A percentile compares a stretch with the other conserved stretches of the same genome.
Conservation (phyloP, 805 yeast species). For the Hanseniaspora pseudoguilliermondii region DNA sequence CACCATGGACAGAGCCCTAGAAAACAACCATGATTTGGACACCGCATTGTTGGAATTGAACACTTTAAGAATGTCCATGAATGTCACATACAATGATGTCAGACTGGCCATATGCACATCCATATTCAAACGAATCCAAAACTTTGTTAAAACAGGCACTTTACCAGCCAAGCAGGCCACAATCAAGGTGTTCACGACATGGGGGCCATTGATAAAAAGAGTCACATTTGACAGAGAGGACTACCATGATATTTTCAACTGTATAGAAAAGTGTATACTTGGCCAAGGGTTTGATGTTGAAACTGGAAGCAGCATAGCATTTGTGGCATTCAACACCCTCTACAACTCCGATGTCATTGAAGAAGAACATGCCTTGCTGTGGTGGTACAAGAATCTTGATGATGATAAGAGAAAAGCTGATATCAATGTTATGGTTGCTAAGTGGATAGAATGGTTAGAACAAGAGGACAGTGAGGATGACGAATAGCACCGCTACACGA, state of each 20-base stretch:
- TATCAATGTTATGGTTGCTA: slow-evolving; percentile 46
- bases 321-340: slow-evolving; percentile 40
- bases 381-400: slow-evolving; percentile 53
- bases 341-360: slow-evolving; percentile 75
- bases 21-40: slow-evolving; percentile 82
- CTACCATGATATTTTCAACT: slow-evolving; percentile 52
- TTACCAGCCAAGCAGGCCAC: slow-evolving; percentile 66
- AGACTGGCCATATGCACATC: slow-evolving; percentile 70
- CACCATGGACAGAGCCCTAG: slow-evolving; percentile 82
- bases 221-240: slow-evolving; percentile 76
- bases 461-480: slow-evolving; percentile 64
- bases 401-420: slow-evolving; percentile 33
- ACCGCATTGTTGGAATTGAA: slow-evolving; percentile 86
- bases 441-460: slow-evolving; percentile 78
- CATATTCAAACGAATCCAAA: slow-evolving; percentile 52
- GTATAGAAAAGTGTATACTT: slow-evolving; percentile 29
- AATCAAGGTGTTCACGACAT: slow-evolving; percentile 57
- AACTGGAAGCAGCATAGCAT: slow-evolving; percentile 27
- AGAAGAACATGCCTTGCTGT: slow-evolving; percentile 62
- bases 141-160: slow-evolving; percentile 66
- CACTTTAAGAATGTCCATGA: slow-evolving; percentile 94
- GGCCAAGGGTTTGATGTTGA: slow-evolving; percentile 17
- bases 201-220: slow-evolving; percentile 72
- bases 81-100: slow-evolving; percentile 87
- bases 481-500: slow-evolving; percentile 25